A percentile compares a stretch with the other conserved stretches of the same genome.
Conservation (phyloP, 179 eudicot species). For the Gypsophila paniculata region DNA sequence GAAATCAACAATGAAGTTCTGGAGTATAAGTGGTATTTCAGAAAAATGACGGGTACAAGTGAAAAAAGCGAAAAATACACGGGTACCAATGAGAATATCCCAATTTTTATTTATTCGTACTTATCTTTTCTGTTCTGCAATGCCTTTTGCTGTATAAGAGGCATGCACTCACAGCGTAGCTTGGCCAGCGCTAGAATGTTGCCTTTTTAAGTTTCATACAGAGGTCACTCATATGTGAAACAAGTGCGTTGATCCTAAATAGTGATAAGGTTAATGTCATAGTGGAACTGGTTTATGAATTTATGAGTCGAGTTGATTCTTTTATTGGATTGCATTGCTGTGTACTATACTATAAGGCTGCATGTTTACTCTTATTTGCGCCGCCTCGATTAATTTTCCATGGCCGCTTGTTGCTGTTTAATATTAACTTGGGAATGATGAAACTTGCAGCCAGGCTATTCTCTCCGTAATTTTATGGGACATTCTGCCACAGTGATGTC, state of each 20-base stretch:
- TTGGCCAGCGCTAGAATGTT: neutral
- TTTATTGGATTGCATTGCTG: neutral
- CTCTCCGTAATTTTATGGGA: slow-evolving; percentile 78
- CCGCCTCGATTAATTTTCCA: neutral
- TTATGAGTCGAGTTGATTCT: neutral
- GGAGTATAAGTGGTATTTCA: too few relatives aligned
- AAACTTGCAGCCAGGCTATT: slow-evolving; percentile 65
- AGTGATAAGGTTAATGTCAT: too few relatives aligned
- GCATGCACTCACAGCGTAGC: slow-evolving; percentile 5
- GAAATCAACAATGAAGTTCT: too few relatives aligned
- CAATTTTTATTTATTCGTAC: neutral
- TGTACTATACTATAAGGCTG: neutral
- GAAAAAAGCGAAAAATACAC: too few relatives aligned
- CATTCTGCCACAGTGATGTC: slow-evolving; percentile 79
- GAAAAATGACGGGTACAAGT: too few relatives aligned
- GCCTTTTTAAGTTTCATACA: neutral
- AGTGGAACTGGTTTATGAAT: too few relatives aligned
- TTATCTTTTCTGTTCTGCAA: slow-evolving; percentile 6
- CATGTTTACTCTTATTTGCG: neutral
- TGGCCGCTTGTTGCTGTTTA: neutral
- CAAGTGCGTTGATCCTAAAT: too few relatives aligned
- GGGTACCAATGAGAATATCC: too few relatives aligned
- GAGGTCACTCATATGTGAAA: too few relatives aligned
- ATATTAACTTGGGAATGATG: slow-evolving; percentile 12
- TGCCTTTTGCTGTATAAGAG: slow-evolving; percentile 31